Conservation (phyloP, 1,284 basidiomycete species). For the Heterobasidion parviporum region DNA sequence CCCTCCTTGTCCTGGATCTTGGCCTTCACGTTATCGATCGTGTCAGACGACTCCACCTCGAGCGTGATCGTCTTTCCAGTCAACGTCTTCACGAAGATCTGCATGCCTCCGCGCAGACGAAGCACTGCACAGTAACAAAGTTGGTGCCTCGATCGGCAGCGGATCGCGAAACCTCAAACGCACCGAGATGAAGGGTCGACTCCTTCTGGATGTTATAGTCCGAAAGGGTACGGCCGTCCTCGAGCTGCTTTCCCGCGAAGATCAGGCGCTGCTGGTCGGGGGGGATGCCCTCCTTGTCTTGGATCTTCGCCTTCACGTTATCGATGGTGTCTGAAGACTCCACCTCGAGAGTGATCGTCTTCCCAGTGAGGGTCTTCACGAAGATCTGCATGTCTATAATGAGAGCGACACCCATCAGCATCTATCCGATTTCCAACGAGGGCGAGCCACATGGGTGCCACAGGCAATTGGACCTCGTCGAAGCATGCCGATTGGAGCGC, state of each 20-base stretch:
- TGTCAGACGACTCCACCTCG: conserved; percentile 86
- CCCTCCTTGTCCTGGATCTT: conserved; percentile 97
- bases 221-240: conserved; percentile 84
- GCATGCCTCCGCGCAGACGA: conserved; percentile 73
- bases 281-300: conserved; percentile 93
- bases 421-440: neutral
- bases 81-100: conserved; percentile 63
- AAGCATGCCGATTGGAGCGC: too few relatives aligned
- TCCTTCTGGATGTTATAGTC: conserved; percentile 97
- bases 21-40: conserved; percentile 96
- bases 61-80: conserved; percentile 79
- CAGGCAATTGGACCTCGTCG: too few relatives aligned
- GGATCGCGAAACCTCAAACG: neutral
- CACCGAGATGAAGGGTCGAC: conserved; percentile 85
- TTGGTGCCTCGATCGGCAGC: neutral
- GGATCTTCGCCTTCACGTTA: conserved; percentile 96
- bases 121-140: conserved; percentile 45
- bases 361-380: conserved; percentile 74
- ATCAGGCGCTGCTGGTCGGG: conserved; percentile 97
- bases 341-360: conserved; percentile 91
- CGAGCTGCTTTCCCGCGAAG: conserved; percentile 96
- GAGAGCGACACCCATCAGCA: neutral
- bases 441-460: too few relatives aligned
- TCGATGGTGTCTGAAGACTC: conserved; percentile 97
- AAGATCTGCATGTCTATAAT: conserved; percentile 31